Percentiles rank a stretch among this genome's conserved stretches.
Conservation (phyloP, 345 rosid genomes). For the Eucalyptus cladocalyx region DNA sequence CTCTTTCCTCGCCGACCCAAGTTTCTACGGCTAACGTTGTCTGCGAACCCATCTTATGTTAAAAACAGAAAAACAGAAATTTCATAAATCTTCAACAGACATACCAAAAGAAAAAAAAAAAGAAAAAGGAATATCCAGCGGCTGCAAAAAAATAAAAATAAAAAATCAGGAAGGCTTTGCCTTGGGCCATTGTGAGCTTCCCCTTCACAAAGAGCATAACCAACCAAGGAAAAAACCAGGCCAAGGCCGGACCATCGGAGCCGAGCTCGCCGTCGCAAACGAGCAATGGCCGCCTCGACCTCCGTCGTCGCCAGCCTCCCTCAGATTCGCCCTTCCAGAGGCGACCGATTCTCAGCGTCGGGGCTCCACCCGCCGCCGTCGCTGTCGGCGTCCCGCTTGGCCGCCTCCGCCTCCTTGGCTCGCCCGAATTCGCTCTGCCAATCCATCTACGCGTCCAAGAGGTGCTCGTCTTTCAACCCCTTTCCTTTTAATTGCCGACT, state of each 20-base stretch:
- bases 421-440: neutral
- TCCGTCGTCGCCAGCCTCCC: conserved; percentile 4
- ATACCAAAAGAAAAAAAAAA: neutral
- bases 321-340: neutral
- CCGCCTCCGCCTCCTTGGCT: neutral
- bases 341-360: neutral
- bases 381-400: neutral
- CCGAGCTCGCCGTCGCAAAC: neutral
- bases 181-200: neutral
- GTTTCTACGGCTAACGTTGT: neutral
- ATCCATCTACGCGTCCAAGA: neutral
- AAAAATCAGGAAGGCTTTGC: neutral
- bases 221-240: neutral
- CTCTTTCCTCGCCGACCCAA: neutral
- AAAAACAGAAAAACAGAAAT: neutral
- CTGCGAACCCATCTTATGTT: neutral
- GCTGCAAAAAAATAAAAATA: no score
- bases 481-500: neutral
- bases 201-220: neutral
- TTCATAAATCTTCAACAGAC: neutral
- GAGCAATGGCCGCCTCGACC: conserved; percentile 1
- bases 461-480: neutral
- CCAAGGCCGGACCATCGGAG: neutral
- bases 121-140: neutral
- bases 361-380: neutral